phyloP scores from a whole-genome alignment of 805 yeast species.

The Candida maris region DNA sequence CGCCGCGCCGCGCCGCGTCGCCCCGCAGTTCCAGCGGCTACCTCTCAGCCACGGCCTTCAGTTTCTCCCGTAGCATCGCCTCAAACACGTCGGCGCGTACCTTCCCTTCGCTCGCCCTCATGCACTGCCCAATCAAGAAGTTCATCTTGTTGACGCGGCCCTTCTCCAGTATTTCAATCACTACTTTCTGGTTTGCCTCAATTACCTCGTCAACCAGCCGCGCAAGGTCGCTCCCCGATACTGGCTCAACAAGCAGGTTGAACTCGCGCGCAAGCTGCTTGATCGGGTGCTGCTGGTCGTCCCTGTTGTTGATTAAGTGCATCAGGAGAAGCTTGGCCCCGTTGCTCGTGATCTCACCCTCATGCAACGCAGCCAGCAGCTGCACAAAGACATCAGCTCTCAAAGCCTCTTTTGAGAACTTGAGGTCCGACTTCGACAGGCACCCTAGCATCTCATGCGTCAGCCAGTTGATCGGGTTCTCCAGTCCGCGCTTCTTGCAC shows the following conservation, averaged over 20 bases:
- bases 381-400: slow-evolving; percentile 48
- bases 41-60: too few species aligned
- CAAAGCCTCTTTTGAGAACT: slow-evolving; percentile 31
- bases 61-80: slow-evolving; percentile 18
- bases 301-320: slow-evolving; percentile 53
- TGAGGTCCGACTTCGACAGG: slow-evolving; percentile 47
- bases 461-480: slow-evolving; percentile 65
- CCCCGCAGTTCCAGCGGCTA: too few species aligned
- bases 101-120: slow-evolving; percentile 74
- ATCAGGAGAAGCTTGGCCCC: slow-evolving; percentile 64
- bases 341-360: slow-evolving; percentile 51
- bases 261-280: slow-evolving; percentile 49
- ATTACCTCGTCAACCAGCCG: slow-evolving; percentile 35
- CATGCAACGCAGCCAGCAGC: slow-evolving; percentile 48
- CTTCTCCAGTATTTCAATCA: slow-evolving; percentile 52
- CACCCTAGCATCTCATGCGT: slow-evolving; percentile 77
- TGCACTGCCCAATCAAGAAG: slow-evolving; percentile 77
- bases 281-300: slow-evolving; percentile 35
- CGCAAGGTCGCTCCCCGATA: slow-evolving; percentile 30
- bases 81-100: slow-evolving; percentile 31
- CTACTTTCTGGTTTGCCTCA: slow-evolving; percentile 47
- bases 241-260: slow-evolving; percentile 41
- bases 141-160: slow-evolving; percentile 64
- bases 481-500: slow-evolving; percentile 34
- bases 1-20: too few species aligned